Evolutionary conservation across 805 yeast species (phyloP).

Genomic region (Teunomyces lycoperdinae): DNA sequence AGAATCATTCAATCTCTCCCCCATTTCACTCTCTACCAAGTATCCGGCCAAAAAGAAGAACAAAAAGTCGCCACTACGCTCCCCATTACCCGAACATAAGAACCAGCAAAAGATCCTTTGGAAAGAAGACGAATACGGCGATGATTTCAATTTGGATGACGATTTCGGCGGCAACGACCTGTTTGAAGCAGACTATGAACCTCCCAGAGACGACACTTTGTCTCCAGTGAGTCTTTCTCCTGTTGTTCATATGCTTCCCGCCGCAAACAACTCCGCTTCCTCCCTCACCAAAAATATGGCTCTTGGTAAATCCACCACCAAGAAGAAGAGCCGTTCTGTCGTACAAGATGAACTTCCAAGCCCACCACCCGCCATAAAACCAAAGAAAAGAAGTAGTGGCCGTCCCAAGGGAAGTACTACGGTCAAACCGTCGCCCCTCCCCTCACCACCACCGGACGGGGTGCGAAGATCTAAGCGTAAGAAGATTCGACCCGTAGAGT

Average conservation of each 20-base stretch:
- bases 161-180: conserved; percentile 7
- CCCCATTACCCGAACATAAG: conserved; percentile 25
- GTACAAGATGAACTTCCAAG: conserved; percentile 7
- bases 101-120: conserved; percentile 8
- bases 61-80: conserved; percentile 29
- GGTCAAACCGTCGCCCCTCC: conserved; percentile 29
- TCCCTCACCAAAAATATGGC: conserved; percentile 34
- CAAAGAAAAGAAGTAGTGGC: conserved; percentile 3
- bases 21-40: conserved; percentile 20
- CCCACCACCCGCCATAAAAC: conserved; percentile 12
- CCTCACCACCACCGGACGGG: conserved; percentile 47
- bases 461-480: conserved; percentile 65
- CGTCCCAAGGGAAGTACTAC: no score
- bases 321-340: not conserved
- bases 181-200: not conserved
- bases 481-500: conserved; percentile 69
- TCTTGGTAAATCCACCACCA: conserved; percentile 17
- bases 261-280: conserved; percentile 10
- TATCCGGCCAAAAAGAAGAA: conserved; percentile 16
- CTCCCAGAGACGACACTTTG: conserved; percentile 5
- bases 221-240: conserved; percentile 19
- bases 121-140: conserved; percentile 10
- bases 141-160: conserved; percentile 8
- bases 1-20: conserved; percentile 28
- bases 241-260: conserved; percentile 2